These are phyloP conservation scores for Potentilla sterilis DNA, from an alignment of 306 rosid species.

Conservation along the genomic window DNA sequence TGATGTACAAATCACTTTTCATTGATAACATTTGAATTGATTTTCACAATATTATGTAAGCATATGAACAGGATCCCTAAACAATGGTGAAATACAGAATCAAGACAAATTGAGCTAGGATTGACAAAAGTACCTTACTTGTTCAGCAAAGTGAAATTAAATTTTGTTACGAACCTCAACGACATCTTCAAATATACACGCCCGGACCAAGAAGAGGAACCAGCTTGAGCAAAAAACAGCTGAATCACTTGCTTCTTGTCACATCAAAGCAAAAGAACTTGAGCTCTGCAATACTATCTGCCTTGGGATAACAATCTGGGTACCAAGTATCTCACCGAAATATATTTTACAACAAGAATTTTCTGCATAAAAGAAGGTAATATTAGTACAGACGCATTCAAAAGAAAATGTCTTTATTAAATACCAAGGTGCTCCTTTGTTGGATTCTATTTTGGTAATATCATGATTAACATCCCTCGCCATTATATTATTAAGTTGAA, in stretches of 20 bases:
- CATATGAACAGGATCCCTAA: conserved; percentile 11
- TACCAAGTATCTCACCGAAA: conserved; percentile 1
- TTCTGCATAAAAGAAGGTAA: conserved; percentile 27
- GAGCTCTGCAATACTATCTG: conserved; percentile 24
- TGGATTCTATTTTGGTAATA: background rate
- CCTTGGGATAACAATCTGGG: conserved; percentile 5
- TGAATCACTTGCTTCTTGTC: conserved; percentile 18
- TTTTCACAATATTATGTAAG: background rate
- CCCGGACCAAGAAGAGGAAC: conserved; percentile 16
- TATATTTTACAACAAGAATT: conserved; percentile 11
- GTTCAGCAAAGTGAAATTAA: conserved; percentile 3
- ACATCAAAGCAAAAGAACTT: background rate
- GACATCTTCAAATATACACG: conserved; percentile 9
- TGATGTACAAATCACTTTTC: conserved; percentile 1
- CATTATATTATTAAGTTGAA: background rate
- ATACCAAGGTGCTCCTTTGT: background rate
- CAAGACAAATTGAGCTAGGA: background rate
- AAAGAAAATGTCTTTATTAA: background rate
- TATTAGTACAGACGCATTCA: conserved; percentile 18
- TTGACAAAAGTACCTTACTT: conserved; percentile 1
- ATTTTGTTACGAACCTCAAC: background rate
- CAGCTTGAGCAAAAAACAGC: conserved; percentile 23
- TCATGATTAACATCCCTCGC: background rate
- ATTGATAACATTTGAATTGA: conserved; percentile 11
- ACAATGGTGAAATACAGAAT: background rate